Evolutionary conservation across 106 monocot genomes (phyloP), one percentile per base, ranked within the genome.

Genomic region (Dioscorea alata): DNA sequence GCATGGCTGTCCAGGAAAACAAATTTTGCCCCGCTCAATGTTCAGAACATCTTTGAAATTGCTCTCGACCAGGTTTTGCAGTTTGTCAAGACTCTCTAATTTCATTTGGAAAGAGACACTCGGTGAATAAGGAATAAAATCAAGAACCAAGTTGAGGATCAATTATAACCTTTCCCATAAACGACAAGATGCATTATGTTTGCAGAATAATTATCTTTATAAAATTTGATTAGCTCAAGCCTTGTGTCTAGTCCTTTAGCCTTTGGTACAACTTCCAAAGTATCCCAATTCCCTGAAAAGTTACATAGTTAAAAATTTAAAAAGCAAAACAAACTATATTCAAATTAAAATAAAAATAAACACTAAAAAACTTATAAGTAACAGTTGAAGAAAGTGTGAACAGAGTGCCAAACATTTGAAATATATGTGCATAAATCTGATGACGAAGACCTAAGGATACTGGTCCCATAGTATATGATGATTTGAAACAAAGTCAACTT

Each of bases 171-270:
- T 86, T 74, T 89, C 65, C 82, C 92, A 87, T 97, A 97, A n/a
- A 89, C 82, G 68, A 89, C 96, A 83, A 97, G 96, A 23, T 92
- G 88, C 96, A 97, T 97, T 28, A 89, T 69, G 63, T 83, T 97
- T 58, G 96, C 92, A 21, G 96, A 97, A 76, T 97, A 97, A 16
- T 82, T 78, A 25, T 80, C 71, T 53, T 89, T 68, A 73, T 92
- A 89, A 76, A 97, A 89, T 70, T 81, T 89, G 64, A 92, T 74
- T 17, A 97, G 82, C 64, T 92, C 92, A 21, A 65, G 61, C 59
- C 92, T 82, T 70, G 89, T 97, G 69, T 97, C 89, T 14, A 92
- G 49, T 49, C 92, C 92, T 61, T 85, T 92, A 34, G 71, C 76
- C 81, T 85, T 97, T 32, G 96, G 92, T 54, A 69, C 76, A 60